Percentiles rank a stretch among this genome's conserved stretches.
Evolutionary conservation across 345 rosid species (phyloP).

Genomic region (Eucalyptus cladocalyx): DNA sequence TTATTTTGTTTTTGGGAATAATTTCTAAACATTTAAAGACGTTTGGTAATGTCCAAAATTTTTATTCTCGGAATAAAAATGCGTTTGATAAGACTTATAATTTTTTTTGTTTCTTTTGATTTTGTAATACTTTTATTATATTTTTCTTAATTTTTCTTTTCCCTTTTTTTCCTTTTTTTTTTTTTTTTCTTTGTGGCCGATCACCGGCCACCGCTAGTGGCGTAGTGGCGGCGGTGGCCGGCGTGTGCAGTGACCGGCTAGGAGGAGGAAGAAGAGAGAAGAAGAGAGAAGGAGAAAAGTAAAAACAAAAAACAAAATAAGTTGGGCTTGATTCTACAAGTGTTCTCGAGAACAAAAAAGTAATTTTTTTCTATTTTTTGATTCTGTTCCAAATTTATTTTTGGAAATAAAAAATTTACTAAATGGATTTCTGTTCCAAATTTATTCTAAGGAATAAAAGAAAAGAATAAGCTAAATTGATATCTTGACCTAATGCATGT

Average conservation of each 20-base stretch:
- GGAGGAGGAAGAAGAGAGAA: no score
- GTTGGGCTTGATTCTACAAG: no score
- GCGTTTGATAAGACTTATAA: accelerated
- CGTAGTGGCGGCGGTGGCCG: accelerated
- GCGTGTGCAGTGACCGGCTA: accelerated
- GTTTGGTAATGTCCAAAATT: accelerated
- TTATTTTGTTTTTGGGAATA: accelerated
- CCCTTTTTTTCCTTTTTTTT: accelerated
- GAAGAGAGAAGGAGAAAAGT: no score
- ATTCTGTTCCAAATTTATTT: no score
- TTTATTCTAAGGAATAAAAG: accelerated
- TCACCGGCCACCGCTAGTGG: accelerated
- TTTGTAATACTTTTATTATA: no score
- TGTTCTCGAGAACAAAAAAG: no score
- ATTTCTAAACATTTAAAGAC: accelerated
- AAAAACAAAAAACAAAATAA: no score
- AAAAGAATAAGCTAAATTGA: accelerated
- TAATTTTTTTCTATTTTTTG: accelerated
- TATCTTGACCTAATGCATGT: not conserved
- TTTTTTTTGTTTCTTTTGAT: no score
- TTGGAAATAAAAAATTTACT: accelerated
- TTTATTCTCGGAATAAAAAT: no score
- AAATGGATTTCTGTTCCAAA: accelerated
- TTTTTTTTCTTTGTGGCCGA: no score
- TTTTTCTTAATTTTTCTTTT: no score